Percentiles rank a stretch among this genome's conserved stretches.
Conservation (phyloP, 2,329 filamentous ascomycete species). For the Biscogniauxia mediterranea region DNA sequence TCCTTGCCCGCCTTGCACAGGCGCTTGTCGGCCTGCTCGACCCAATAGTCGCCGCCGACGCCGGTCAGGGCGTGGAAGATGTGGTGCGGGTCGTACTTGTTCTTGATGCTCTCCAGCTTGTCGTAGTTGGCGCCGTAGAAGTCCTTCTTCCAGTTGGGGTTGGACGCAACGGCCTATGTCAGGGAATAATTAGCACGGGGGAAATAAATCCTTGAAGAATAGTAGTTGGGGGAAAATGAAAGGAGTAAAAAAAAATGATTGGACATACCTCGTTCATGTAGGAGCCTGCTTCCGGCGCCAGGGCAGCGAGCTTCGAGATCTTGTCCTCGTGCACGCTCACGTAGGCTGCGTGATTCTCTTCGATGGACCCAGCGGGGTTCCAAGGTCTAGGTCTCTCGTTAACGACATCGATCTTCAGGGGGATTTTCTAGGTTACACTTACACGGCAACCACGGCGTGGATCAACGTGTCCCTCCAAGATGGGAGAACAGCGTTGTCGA, state of each 20-base stretch:
- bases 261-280: conserved; percentile 50
- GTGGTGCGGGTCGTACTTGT: conserved; percentile 45
- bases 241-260: not conserved
- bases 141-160: conserved; percentile 40
- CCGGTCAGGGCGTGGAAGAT: conserved; percentile 47
- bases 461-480: conserved; percentile 38
- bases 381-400: conserved; percentile 24
- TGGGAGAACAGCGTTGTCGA: conserved; percentile 38
- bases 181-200: no score
- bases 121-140: conserved; percentile 50
- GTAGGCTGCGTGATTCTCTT: conserved; percentile 29
- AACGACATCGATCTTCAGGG: not conserved
- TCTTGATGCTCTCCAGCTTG: conserved; percentile 44
- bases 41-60: conserved; percentile 47
- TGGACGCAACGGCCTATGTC: conserved; percentile 35
- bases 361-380: conserved; percentile 31
- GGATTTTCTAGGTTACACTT: not conserved
- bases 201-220: not conserved
- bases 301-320: conserved; percentile 33
- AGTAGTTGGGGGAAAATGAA: not conserved
- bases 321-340: conserved; percentile 32
- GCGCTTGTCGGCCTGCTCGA: conserved; percentile 8
- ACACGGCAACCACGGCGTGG: conserved; percentile 29
- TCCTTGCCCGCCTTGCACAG: conserved; percentile 4
- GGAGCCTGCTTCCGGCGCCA: conserved; percentile 41